phyloP scores from a whole-genome alignment of 208 protist species.

The Acanthamoeba castellanii region DNA sequence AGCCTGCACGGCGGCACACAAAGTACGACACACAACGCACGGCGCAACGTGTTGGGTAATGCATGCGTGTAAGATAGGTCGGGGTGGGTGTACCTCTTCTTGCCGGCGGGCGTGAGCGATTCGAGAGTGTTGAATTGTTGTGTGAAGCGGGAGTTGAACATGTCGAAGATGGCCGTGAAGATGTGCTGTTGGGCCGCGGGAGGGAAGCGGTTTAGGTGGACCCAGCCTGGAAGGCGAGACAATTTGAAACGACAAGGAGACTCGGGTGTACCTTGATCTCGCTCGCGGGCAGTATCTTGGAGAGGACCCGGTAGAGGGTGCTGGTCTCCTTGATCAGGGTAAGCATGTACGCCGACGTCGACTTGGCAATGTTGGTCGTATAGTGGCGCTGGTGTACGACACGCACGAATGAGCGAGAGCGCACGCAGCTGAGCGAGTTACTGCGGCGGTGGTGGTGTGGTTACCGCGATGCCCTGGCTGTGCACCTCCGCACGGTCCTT shows the following conservation, averaged over 20 bases:
- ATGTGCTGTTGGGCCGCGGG: neutral
- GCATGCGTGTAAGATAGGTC: neutral
- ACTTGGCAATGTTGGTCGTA: neutral
- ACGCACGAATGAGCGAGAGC: neutral
- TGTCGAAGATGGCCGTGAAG: conserved; percentile 6
- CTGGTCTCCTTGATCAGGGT: conserved; percentile 54
- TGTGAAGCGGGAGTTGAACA: conserved; percentile 3
- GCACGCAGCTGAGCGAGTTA: neutral
- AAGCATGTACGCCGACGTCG: conserved; percentile 1
- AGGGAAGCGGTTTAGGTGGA: neutral
- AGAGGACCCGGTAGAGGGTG: conserved; percentile 60
- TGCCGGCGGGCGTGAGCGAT: neutral
- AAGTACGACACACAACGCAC: neutral
- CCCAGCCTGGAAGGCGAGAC: neutral
- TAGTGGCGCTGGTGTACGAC: conserved; percentile 14
- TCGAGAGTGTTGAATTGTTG: conserved; percentile 3
- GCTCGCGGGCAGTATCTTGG: conserved; percentile 39
- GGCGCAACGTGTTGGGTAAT: neutral
- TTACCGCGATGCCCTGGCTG: conserved; percentile 2
- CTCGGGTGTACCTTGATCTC: conserved; percentile 1
- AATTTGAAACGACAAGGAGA: neutral
- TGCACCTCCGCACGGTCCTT: conserved; percentile 66
- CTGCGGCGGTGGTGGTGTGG: neutral
- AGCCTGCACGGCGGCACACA: neutral
- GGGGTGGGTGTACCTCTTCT: neutral